Evolutionary conservation across 2,329 filamentous ascomycete genomes (phyloP).

Genomic region (Stagonosporopsis cucurbitacearum): DNA sequence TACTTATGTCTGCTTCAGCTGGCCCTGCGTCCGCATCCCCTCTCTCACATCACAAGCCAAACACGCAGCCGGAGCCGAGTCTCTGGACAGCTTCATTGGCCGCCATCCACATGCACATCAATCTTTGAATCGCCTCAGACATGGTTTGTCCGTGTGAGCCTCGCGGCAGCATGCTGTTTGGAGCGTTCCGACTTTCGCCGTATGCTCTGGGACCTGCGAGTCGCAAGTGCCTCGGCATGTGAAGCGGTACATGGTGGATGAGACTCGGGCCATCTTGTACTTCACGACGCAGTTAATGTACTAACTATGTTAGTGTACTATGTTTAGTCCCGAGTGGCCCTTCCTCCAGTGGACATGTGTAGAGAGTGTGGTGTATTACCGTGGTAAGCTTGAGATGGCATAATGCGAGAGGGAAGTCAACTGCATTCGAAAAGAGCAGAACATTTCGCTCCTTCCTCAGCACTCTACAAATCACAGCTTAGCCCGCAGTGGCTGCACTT

Average conservation of each 20-base stretch:
- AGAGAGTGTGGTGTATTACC: neutral
- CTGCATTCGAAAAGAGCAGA: neutral
- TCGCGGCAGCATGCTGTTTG: neutral
- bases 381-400: neutral
- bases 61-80: conserved; percentile 18
- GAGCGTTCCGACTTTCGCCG: conserved; percentile 22
- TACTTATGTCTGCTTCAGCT: conserved; percentile 16
- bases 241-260: neutral
- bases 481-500: conserved; percentile 13
- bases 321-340: neutral
- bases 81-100: conserved; percentile 18
- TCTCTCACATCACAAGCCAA: conserved; percentile 13
- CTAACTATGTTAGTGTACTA: too few relatives aligned
- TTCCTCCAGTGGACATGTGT: too few relatives aligned
- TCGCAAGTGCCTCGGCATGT: conserved; percentile 21
- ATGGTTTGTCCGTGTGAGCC: conserved; percentile 13
- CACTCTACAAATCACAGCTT: conserved; percentile 5
- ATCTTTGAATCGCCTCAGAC: conserved; percentile 5
- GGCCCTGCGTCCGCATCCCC: conserved; percentile 15
- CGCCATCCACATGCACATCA: neutral
- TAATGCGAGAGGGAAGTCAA: neutral
- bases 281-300: neutral
- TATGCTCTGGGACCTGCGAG: conserved; percentile 1
- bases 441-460: neutral
- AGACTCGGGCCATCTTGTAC: conserved; percentile 7